Conservation (phyloP, 805 yeast genomes). For the Kuraishia cidri region DNA sequence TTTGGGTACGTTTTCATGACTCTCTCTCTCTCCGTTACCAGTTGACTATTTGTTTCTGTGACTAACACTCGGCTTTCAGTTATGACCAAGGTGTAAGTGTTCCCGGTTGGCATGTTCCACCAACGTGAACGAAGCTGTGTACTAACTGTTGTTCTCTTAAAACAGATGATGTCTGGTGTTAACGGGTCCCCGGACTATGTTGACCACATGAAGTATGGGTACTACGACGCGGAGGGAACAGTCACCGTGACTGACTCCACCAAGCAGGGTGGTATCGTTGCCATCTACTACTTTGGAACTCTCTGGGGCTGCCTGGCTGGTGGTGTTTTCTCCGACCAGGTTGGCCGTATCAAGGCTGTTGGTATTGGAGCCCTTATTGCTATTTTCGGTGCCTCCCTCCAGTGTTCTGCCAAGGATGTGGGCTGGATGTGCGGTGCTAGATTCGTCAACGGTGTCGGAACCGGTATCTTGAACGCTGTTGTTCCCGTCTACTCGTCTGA, state of each 20-base stretch:
- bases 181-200: slow-evolving; percentile 11
- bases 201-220: slow-evolving; percentile 13
- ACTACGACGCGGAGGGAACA: slow-evolving; percentile 24
- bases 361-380: slow-evolving; percentile 24
- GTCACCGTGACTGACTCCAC: slow-evolving; percentile 27
- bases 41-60: no score
- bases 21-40: no score
- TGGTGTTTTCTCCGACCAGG: slow-evolving; percentile 24
- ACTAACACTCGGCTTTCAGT: no score
- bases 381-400: slow-evolving; percentile 22
- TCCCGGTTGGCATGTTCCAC: no score
- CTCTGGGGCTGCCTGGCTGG: slow-evolving; percentile 29
- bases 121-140: no score
- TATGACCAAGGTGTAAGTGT: slow-evolving; percentile 48
- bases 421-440: slow-evolving; percentile 36
- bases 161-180: slow-evolving; percentile 41
- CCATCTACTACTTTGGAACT: slow-evolving; percentile 42
- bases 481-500: slow-evolving; percentile 39
- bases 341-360: slow-evolving; percentile 29
- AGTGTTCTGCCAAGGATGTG: slow-evolving; percentile 20
- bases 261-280: slow-evolving; percentile 38
- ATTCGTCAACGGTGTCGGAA: slow-evolving; percentile 35
- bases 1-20: no score
- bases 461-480: slow-evolving; percentile 33
- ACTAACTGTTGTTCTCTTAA: no score